Conservation (phyloP, 306 rosid genomes). For the Medicago arabica region DNA sequence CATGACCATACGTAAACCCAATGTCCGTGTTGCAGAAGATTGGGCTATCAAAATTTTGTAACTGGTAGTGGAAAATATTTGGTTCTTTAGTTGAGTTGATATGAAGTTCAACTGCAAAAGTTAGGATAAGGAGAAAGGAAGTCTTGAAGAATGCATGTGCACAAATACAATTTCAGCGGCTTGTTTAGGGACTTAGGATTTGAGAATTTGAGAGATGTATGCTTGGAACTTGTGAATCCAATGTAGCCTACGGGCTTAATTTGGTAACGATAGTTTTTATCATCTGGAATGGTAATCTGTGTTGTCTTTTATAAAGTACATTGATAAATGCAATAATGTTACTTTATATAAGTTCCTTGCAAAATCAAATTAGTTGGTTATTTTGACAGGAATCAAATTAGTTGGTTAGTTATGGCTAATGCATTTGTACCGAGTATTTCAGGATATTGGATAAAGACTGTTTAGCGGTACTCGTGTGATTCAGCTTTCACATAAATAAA, state of each 20-base stretch:
- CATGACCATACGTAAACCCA: slow-evolving; percentile 80
- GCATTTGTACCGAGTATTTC: background rate
- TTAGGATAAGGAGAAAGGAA: slow-evolving; percentile 27
- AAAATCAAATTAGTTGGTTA: slow-evolving; percentile 2
- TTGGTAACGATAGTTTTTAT: slow-evolving; percentile 37
- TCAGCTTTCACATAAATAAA: background rate
- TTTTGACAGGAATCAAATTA: too few relatives aligned
- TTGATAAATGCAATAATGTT: slow-evolving; percentile 13
- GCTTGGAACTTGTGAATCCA: slow-evolving; percentile 26
- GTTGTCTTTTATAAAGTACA: background rate
- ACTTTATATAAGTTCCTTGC: background rate
- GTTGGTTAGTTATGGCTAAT: background rate
- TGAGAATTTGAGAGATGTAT: slow-evolving; percentile 23
- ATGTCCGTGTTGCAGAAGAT: slow-evolving; percentile 67
- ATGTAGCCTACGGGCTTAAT: slow-evolving; percentile 32
- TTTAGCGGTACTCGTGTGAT: background rate
- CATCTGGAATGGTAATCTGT: slow-evolving; percentile 13
- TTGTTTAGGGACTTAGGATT: slow-evolving; percentile 36
- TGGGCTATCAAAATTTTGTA: slow-evolving; percentile 75
- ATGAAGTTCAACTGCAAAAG: slow-evolving; percentile 30
- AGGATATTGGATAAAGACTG: background rate
- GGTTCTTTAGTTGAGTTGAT: slow-evolving; percentile 37
- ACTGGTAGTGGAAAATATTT: slow-evolving; percentile 26
- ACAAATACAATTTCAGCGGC: slow-evolving; percentile 28
- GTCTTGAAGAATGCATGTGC: slow-evolving; percentile 26